These are phyloP conservation scores for Calocera cornea DNA, from an alignment of 768 basidiomycete genomes.

Conservation along the genomic window DNA sequence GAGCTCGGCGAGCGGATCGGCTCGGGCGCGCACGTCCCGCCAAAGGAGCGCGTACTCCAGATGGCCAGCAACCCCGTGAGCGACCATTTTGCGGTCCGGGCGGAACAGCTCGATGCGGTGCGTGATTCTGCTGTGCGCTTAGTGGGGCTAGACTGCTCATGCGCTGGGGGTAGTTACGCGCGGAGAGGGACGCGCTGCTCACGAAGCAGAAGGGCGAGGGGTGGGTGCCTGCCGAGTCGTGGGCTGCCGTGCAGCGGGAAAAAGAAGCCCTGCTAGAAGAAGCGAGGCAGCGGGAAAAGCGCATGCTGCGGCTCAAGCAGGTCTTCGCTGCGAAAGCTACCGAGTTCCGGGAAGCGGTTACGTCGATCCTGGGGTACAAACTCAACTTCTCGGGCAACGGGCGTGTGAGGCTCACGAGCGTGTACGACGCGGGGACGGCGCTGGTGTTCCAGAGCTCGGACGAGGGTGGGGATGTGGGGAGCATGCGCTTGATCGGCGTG, in stretches of 20 bases:
- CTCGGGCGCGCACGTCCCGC: conserved; percentile 60
- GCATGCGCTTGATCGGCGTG: conserved; percentile 23
- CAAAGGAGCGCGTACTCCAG: conserved; percentile 52
- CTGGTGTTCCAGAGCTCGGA: conserved; percentile 49
- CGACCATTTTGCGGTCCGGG: conserved; percentile 62
- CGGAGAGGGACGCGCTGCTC: conserved; percentile 11
- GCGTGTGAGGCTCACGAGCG: conserved; percentile 76
- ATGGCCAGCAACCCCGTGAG: conserved; percentile 71
- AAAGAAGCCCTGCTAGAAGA: conserved; percentile 51
- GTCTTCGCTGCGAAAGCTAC: conserved; percentile 72
- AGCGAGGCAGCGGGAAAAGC: conserved; percentile 67
- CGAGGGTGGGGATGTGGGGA: conserved; percentile 22
- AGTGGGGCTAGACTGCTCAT: not conserved
- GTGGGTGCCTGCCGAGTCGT: conserved; percentile 66
- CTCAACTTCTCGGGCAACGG: conserved; percentile 86
- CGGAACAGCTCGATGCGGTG: conserved; percentile 49
- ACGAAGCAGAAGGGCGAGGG: conserved; percentile 21
- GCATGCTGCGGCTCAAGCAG: conserved; percentile 66
- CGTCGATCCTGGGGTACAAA: conserved; percentile 79
- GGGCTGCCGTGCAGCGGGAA: conserved; percentile 55
- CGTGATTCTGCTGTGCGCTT: not conserved
- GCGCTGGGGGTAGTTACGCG: not conserved
- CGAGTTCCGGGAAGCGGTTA: conserved; percentile 85
- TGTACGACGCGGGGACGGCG: conserved; percentile 73
- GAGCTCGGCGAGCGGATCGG: conserved; percentile 66